Conservation (phyloP, 129 eudicot genomes). For the Helianthus tuberosus region DNA sequence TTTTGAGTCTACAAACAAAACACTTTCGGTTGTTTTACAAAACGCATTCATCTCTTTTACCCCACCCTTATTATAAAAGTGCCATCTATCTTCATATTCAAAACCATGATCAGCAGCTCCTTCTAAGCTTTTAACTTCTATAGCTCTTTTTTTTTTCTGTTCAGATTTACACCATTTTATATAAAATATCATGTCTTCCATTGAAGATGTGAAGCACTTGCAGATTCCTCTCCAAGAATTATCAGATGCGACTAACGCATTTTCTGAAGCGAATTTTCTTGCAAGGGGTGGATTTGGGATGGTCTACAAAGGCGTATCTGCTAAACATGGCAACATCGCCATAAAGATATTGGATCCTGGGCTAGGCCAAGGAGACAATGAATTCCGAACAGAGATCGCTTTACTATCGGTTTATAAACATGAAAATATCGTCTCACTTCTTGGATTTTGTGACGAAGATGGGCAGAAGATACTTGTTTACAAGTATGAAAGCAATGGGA, state of each 20-base stretch:
- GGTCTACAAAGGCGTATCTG: neutral
- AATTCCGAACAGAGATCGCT: neutral
- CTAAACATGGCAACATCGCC: neutral
- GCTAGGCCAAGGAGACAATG: neutral
- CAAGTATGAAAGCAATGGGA: too few relatives aligned
- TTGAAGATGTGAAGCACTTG: neutral
- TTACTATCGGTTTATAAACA: neutral
- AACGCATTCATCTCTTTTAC: too few relatives aligned
- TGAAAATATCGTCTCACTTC: neutral
- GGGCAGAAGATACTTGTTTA: conserved; percentile 31
- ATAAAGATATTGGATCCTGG: neutral
- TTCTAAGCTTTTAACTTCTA: too few relatives aligned
- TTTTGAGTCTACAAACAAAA: too few relatives aligned
- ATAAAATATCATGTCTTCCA: too few relatives aligned
- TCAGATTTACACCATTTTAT: too few relatives aligned
- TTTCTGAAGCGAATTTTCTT: neutral
- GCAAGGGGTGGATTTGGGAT: neutral
- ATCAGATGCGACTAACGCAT: conserved; percentile 23
- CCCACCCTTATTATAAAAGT: too few relatives aligned
- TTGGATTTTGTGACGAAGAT: neutral
- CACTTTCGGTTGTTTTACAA: too few relatives aligned
- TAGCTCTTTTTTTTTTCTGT: too few relatives aligned
- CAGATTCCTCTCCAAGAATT: too few relatives aligned
- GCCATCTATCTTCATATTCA: too few relatives aligned
- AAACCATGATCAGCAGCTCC: too few relatives aligned